Conservation (phyloP, 495 filamentous ascomycete species). For the Hypoxylon lenormandii region DNA sequence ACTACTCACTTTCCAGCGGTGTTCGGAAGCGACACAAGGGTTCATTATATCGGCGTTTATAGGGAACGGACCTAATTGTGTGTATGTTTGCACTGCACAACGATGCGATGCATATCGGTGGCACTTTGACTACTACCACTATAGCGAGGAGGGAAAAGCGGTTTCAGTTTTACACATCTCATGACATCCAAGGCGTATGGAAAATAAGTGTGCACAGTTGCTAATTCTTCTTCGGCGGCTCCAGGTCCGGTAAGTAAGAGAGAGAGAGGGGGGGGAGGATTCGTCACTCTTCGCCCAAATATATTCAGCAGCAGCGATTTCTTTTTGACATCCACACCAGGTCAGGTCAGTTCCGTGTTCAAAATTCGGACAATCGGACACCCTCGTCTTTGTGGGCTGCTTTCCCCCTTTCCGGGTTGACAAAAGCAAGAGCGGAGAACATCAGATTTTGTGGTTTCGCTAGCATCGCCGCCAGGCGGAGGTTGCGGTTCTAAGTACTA, state of each 20-base stretch:
- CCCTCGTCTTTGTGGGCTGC: slow-evolving; percentile 16
- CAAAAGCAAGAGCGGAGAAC: not conserved
- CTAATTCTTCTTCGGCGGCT: slow-evolving; percentile 25
- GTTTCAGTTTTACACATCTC: slow-evolving; percentile 14
- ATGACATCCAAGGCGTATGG: slow-evolving; percentile 37
- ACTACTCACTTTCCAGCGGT: no score
- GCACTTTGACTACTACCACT: slow-evolving; percentile 19
- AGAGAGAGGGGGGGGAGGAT: no score
- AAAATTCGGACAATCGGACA: slow-evolving; percentile 9
- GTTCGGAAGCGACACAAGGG: slow-evolving; percentile 8
- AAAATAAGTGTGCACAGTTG: slow-evolving; percentile 35
- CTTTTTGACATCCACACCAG: slow-evolving; percentile 11
- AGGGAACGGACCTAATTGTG: slow-evolving; percentile 30
- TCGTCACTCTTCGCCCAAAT: slow-evolving; percentile 1
- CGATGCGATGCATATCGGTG: slow-evolving; percentile 28
- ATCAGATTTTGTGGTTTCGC: not conserved
- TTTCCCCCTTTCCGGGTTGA: not conserved
- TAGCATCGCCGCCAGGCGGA: not conserved
- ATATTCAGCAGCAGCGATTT: slow-evolving; percentile 11
- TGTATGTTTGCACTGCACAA: slow-evolving; percentile 15
- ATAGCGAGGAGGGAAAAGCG: slow-evolving; percentile 20
- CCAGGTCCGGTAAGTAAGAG: slow-evolving; percentile 28
- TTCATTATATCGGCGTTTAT: slow-evolving; percentile 31
- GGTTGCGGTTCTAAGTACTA: slow-evolving; percentile 7
- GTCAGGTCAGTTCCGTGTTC: not conserved